Conservation (phyloP, 371 early-diverging fungal species). For the Syncephalastrum sp. region DNA sequence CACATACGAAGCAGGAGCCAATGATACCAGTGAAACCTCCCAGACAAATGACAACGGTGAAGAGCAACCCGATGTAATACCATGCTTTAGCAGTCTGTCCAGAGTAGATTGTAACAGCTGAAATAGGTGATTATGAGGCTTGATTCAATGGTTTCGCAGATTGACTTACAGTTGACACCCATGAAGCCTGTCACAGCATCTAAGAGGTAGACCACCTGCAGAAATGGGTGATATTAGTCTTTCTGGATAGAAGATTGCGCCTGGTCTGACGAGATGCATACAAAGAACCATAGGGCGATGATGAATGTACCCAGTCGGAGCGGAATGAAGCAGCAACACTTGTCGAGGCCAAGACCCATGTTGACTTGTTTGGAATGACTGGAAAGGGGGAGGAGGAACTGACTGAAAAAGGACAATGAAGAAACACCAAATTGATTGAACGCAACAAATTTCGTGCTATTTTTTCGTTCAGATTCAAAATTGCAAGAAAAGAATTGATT, state of each 20-base stretch:
- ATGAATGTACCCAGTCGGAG: constrained; percentile 44
- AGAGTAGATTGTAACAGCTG: constrained; percentile 44
- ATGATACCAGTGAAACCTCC: constrained; percentile 45
- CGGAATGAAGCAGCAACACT: constrained; percentile 50
- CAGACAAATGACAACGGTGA: constrained; percentile 36
- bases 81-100: constrained; percentile 45
- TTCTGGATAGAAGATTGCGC: neutral
- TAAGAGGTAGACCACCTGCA: constrained; percentile 39
- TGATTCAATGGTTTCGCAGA: neutral
- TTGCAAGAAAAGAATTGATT: no score
- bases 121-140: neutral
- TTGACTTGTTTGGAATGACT: constrained; percentile 2
- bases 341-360: constrained; percentile 47
- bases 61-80: constrained; percentile 43
- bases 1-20: constrained; percentile 46
- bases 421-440: no score
- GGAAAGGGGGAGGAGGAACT: no score
- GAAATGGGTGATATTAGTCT: neutral
- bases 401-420: no score
- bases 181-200: constrained; percentile 47
- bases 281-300: constrained; percentile 49
- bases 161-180: constrained; percentile 39
- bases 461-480: no score
- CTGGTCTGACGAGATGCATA: constrained; percentile 15
- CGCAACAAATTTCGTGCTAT: no score